A percentile compares a stretch with the other conserved stretches of the same genome.
Conservation (phyloP, 305 asterid species). For the Stenogyne calaminthoides region DNA sequence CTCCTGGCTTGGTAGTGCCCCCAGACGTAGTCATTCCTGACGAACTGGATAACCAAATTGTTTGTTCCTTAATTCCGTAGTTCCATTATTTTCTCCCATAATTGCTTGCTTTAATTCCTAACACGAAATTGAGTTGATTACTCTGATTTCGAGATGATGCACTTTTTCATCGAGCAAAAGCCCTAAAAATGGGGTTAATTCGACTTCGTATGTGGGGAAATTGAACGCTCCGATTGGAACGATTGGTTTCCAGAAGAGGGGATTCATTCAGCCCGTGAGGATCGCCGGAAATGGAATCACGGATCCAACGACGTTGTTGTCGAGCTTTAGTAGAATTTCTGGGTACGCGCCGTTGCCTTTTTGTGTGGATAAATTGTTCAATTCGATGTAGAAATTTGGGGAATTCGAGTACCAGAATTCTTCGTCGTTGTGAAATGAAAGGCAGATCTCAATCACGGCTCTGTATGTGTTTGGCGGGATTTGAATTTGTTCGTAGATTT, state of each 20-base stretch:
- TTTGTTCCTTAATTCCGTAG: no score
- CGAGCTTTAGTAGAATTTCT: slow-evolving; percentile 64
- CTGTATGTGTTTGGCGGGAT: slow-evolving; percentile 66
- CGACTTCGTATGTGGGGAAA: slow-evolving; percentile 76
- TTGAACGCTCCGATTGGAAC: slow-evolving; percentile 85
- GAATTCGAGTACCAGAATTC: slow-evolving; percentile 93
- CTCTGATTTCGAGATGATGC: slow-evolving; percentile 54
- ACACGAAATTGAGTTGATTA: slow-evolving; percentile 58
- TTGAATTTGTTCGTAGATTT: slow-evolving; percentile 36
- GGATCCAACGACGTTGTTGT: slow-evolving; percentile 61
- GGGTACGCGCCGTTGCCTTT: slow-evolving; percentile 76
- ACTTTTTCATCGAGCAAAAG: slow-evolving; percentile 56
- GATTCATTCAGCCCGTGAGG: slow-evolving; percentile 80
- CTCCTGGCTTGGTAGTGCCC: no score
- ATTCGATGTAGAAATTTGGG: slow-evolving; percentile 59
- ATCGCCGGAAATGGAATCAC: slow-evolving; percentile 79
- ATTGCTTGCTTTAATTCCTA: no score
- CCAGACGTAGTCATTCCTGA: no score
- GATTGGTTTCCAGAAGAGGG: slow-evolving; percentile 83
- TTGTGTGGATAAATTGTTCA: slow-evolving; percentile 40
- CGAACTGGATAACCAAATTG: no score
- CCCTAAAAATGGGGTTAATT: slow-evolving; percentile 69
- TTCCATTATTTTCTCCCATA: no score
- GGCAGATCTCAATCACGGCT: slow-evolving; percentile 78
- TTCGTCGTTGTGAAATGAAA: slow-evolving; percentile 75